Evolutionary conservation across 2,329 filamentous ascomycete species (phyloP).

Genomic region (Zymoseptoria passerinii): DNA sequence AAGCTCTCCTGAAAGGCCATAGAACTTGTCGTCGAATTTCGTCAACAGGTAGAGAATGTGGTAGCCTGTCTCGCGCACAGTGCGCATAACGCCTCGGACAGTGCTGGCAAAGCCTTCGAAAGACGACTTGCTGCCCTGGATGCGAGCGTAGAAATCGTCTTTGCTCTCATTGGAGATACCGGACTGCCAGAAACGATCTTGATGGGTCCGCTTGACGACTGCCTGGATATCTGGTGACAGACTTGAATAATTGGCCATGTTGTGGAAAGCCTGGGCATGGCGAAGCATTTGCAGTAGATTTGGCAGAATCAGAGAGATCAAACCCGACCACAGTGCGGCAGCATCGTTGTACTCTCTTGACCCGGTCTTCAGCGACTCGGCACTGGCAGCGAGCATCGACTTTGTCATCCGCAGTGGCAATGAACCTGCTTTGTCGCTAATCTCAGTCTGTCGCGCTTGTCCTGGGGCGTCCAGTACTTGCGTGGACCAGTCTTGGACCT

Average conservation of each 20-base stretch:
- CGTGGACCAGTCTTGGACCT: slow-evolving; percentile 73
- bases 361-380: slow-evolving; percentile 73
- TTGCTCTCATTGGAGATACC: slow-evolving; percentile 93
- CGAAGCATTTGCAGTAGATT: slow-evolving; percentile 76
- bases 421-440: slow-evolving; percentile 65
- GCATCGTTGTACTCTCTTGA: slow-evolving; percentile 67
- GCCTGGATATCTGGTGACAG: slow-evolving; percentile 66
- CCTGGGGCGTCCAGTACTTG: slow-evolving; percentile 72
- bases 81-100: slow-evolving; percentile 78
- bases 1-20: slow-evolving; percentile 69
- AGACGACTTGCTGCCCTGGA: slow-evolving; percentile 78
- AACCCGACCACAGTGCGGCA: slow-evolving; percentile 73
- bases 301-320: slow-evolving; percentile 74
- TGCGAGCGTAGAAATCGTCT: slow-evolving; percentile 90
- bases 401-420: slow-evolving; percentile 82
- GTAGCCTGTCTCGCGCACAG: slow-evolving; percentile 87
- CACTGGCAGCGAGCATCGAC: slow-evolving; percentile 83
- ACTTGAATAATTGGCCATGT: slow-evolving; percentile 72
- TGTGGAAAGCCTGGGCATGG: slow-evolving; percentile 87
- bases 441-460: slow-evolving; percentile 64
- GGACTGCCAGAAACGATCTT: slow-evolving; percentile 96
- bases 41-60: slow-evolving; percentile 93
- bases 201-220: slow-evolving; percentile 74
- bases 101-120: slow-evolving; percentile 91
- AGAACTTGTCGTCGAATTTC: slow-evolving; percentile 77